Evolutionary conservation across 305 asterid species (phyloP).

Genomic region (Andrographis paniculata): DNA sequence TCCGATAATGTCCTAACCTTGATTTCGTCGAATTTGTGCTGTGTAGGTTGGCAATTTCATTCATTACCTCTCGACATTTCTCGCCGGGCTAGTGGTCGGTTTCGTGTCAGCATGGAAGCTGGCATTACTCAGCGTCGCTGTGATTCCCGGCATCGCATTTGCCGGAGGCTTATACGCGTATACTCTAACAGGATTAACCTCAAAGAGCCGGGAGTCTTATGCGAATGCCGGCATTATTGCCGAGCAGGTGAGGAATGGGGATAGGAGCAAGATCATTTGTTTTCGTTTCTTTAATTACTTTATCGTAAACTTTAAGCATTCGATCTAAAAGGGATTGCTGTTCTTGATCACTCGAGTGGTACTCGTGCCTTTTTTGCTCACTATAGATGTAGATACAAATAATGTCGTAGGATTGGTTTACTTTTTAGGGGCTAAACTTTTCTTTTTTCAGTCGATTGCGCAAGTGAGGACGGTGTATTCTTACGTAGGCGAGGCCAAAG

Average conservation of each 20-base stretch:
- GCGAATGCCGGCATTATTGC: constrained; percentile 94
- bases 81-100: constrained; percentile 99
- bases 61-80: constrained; percentile 90
- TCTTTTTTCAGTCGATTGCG: constrained; percentile 64
- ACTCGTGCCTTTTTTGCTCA: no score
- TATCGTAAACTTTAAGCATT: no score
- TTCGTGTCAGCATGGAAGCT: constrained; percentile 96
- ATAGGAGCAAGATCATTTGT: constrained; percentile 11
- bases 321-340: no score
- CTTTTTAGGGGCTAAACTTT: not conserved
- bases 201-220: constrained; percentile 94
- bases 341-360: no score
- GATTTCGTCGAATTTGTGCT: no score
- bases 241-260: constrained; percentile 95
- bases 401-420: not conserved
- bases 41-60: constrained; percentile 99
- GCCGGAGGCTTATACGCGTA: constrained; percentile 95
- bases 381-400: no score
- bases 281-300: not conserved
- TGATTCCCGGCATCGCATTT: constrained; percentile 95
- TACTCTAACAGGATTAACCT: constrained; percentile 92
- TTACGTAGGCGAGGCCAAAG: constrained; percentile 81
- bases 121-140: constrained; percentile 94
- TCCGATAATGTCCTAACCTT: no score
- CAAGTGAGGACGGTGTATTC: constrained; percentile 98